Conservation (phyloP, 1,284 basidiomycete genomes). For the Leccinum fallax region DNA sequence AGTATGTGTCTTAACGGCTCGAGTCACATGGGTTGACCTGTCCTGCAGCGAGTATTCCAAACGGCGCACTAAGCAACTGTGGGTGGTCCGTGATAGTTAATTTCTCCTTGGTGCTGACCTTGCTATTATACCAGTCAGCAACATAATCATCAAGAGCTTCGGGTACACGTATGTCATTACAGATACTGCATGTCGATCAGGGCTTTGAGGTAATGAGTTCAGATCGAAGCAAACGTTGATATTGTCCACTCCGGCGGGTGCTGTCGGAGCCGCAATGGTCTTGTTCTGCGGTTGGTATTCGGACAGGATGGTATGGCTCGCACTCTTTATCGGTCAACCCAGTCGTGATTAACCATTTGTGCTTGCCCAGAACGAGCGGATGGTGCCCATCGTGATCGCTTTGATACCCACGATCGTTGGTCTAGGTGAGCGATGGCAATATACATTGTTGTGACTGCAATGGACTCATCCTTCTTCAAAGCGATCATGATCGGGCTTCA, state of each 20-base stretch:
- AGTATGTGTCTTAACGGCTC: constrained; percentile 37
- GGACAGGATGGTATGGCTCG: constrained; percentile 51
- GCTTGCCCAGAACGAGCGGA: constrained; percentile 52
- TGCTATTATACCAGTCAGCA: constrained; percentile 47
- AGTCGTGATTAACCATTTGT: neutral
- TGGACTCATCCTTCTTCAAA: constrained; percentile 9
- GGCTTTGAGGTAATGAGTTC: neutral
- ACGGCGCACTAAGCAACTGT: constrained; percentile 68
- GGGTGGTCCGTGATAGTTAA: constrained; percentile 22
- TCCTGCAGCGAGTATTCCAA: constrained; percentile 58
- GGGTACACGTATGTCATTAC: constrained; percentile 57
- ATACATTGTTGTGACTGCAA: neutral
- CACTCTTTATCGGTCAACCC: neutral
- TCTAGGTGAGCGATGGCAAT: constrained; percentile 37
- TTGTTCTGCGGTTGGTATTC: constrained; percentile 65
- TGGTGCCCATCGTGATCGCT: constrained; percentile 64
- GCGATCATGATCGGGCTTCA: constrained; percentile 64
- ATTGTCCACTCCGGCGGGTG: constrained; percentile 60
- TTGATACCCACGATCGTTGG: constrained; percentile 66
- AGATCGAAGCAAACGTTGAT: constrained; percentile 67
- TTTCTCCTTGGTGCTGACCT: constrained; percentile 1
- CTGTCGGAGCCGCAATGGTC: constrained; percentile 49
- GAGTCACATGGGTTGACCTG: constrained; percentile 13
- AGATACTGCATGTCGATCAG: neutral
- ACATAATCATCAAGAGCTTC: constrained; percentile 61